phyloP scores from a whole-genome alignment of 164 flowering plant genomes.

The Platanus orientalis region DNA sequence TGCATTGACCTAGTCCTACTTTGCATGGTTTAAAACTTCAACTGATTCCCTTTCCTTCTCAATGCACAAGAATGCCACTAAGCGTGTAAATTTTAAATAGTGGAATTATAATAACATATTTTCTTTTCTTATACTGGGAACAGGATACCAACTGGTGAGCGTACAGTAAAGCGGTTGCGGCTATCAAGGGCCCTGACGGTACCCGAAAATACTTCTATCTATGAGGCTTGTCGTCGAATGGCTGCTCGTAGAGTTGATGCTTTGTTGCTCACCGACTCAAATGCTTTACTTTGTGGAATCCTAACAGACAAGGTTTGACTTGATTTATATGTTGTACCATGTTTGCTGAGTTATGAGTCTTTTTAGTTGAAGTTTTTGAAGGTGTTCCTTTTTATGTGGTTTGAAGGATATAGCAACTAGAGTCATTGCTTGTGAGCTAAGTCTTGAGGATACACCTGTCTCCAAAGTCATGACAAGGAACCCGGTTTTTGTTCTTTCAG shows the following conservation, averaged over 20 bases:
- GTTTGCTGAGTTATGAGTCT: not conserved
- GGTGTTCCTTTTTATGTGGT: not conserved
- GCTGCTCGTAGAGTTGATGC: slow-evolving; percentile 97
- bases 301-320: slow-evolving; percentile 88
- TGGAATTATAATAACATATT: not conserved
- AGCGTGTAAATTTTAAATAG: not conserved
- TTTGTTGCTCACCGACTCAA: slow-evolving; percentile 87
- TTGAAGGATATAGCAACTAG: slow-evolving; percentile 86
- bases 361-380: not conserved
- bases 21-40: too few relatives aligned
- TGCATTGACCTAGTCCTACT: too few relatives aligned
- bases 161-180: slow-evolving; percentile 84
- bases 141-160: slow-evolving; percentile 79
- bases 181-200: slow-evolving; percentile 89
- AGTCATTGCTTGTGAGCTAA: slow-evolving; percentile 76
- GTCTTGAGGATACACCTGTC: slow-evolving; percentile 84
- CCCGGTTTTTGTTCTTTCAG: slow-evolving; percentile 90
- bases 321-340: not conserved
- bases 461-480: slow-evolving; percentile 97
- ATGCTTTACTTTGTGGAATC: slow-evolving; percentile 94
- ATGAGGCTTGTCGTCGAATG: slow-evolving; percentile 91
- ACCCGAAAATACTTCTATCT: slow-evolving; percentile 73
- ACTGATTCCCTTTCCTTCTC: too few relatives aligned
- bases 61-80: too few relatives aligned
- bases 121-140: slow-evolving; percentile 10